phyloP scores from a whole-genome alignment of 2,329 filamentous ascomycete species.

The Monascus ruber region DNA sequence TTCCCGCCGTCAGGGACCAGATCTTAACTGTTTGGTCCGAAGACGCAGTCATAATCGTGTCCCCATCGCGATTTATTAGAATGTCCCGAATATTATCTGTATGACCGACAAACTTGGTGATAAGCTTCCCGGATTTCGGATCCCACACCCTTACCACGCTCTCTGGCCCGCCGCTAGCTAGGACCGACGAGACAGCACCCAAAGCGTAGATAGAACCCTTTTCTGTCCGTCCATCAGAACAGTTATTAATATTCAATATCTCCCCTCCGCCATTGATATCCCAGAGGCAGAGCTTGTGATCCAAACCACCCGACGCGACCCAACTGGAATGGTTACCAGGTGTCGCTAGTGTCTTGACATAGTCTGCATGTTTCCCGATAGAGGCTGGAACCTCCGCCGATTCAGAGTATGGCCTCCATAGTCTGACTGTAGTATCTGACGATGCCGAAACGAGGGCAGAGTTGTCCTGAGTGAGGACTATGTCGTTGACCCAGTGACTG shows the following conservation, averaged over 20 bases:
- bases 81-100: slow-evolving; percentile 90
- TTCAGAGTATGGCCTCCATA: slow-evolving; percentile 68
- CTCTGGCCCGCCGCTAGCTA: slow-evolving; percentile 89
- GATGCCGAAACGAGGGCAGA: slow-evolving; percentile 76
- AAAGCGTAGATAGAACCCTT: slow-evolving; percentile 95
- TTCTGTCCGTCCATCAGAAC: slow-evolving; percentile 65
- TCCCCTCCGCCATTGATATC: slow-evolving; percentile 81
- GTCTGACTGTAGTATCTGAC: slow-evolving; percentile 85
- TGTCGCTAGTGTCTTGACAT: slow-evolving; percentile 85
- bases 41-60: slow-evolving; percentile 86
- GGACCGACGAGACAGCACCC: slow-evolving; percentile 63
- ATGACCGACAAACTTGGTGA: slow-evolving; percentile 94
- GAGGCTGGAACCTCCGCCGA: slow-evolving; percentile 57
- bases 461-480: slow-evolving; percentile 67
- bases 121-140: slow-evolving; percentile 70
- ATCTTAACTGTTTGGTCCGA: slow-evolving; percentile 96
- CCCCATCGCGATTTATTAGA: slow-evolving; percentile 74
- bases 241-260: slow-evolving; percentile 65
- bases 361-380: slow-evolving; percentile 89
- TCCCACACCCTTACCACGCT: slow-evolving; percentile 91
- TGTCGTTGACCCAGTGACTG: slow-evolving; percentile 94
- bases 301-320: slow-evolving; percentile 88
- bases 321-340: slow-evolving; percentile 61
- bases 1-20: slow-evolving; percentile 88
- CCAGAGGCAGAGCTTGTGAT: slow-evolving; percentile 87